phyloP scores from a whole-genome alignment of 495 filamentous ascomycete genomes.

The Aspergillus panamensis region DNA sequence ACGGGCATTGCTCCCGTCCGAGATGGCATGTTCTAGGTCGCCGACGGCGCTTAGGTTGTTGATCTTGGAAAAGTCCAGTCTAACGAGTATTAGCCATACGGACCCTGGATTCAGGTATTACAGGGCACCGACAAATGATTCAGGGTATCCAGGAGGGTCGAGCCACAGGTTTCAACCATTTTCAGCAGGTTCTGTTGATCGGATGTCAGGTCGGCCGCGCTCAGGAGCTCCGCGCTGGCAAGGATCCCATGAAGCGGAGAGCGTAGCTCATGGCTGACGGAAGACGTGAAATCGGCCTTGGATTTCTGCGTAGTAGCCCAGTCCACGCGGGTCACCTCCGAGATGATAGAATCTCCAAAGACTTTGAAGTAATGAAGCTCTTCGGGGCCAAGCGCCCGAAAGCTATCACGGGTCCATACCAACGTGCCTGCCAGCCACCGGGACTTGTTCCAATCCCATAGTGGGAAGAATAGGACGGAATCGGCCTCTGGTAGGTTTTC shows the following conservation, averaged over 20 bases:
- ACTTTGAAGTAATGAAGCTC: slow-evolving; percentile 55
- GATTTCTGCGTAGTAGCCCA: slow-evolving; percentile 46
- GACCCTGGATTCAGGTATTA: neutral
- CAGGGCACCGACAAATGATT: slow-evolving; percentile 49
- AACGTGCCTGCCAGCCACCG: slow-evolving; percentile 61
- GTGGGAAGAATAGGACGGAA: slow-evolving; percentile 53
- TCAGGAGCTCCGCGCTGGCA: slow-evolving; percentile 60
- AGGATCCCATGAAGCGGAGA: slow-evolving; percentile 67
- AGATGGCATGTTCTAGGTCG: slow-evolving; percentile 6
- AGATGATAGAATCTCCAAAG: slow-evolving; percentile 61
- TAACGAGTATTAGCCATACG: neutral
- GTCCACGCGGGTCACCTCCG: slow-evolving; percentile 55
- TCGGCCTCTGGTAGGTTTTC: slow-evolving; percentile 46
- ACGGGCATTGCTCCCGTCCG: slow-evolving; percentile 12
- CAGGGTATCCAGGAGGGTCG: slow-evolving; percentile 65
- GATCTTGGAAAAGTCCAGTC: slow-evolving; percentile 56
- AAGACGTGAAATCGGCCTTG: slow-evolving; percentile 69
- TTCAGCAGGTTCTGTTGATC: slow-evolving; percentile 52
- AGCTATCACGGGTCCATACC: slow-evolving; percentile 52
- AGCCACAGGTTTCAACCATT: slow-evolving; percentile 62
- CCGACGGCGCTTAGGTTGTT: slow-evolving; percentile 34
- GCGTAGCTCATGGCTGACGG: slow-evolving; percentile 68
- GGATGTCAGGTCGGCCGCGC: slow-evolving; percentile 34
- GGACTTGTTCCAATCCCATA: slow-evolving; percentile 59
- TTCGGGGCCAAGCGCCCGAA: slow-evolving; percentile 39